phyloP scores from a whole-genome alignment of 2,329 filamentous ascomycete species.

The Xylaria sp. region DNA sequence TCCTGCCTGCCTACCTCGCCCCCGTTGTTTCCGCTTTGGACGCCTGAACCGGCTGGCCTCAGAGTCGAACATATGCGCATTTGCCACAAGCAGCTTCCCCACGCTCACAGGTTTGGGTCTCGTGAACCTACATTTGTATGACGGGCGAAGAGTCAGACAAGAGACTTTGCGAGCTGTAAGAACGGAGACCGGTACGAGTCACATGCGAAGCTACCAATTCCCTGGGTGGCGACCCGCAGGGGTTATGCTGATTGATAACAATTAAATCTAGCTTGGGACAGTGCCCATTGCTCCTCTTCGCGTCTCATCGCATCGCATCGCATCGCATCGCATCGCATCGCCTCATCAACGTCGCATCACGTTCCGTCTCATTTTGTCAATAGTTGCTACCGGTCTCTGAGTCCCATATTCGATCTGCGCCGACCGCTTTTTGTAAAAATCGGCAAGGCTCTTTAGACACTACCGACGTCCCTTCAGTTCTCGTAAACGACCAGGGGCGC shows the following conservation, averaged over 20 bases:
- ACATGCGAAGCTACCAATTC: not conserved
- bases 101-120: not conserved
- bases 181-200: slow-evolving; percentile 8
- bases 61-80: slow-evolving; percentile 16
- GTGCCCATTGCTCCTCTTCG: slow-evolving; percentile 21
- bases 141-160: not conserved
- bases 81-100: not conserved
- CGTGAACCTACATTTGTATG: not conserved
- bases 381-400: slow-evolving; percentile 1
- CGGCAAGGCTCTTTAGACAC: not conserved
- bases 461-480: not conserved
- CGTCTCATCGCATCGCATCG: slow-evolving; percentile 15
- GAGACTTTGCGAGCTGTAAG: not conserved
- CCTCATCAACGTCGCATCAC: slow-evolving; percentile 7
- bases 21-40: not conserved
- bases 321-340: slow-evolving; percentile 12
- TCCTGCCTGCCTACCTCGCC: not conserved
- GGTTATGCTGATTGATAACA: slow-evolving; percentile 24
- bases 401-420: slow-evolving; percentile 1
- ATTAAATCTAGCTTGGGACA: slow-evolving; percentile 16
- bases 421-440: not conserved
- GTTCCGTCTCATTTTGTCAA: not conserved
- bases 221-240: not conserved
- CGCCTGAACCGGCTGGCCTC: not conserved
- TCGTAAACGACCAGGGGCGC: slow-evolving; percentile 8